Base-by-base conservation (phyloP, 2,329 filamentous ascomycete species). In the Colletotrichum nymphaeae region DNA sequence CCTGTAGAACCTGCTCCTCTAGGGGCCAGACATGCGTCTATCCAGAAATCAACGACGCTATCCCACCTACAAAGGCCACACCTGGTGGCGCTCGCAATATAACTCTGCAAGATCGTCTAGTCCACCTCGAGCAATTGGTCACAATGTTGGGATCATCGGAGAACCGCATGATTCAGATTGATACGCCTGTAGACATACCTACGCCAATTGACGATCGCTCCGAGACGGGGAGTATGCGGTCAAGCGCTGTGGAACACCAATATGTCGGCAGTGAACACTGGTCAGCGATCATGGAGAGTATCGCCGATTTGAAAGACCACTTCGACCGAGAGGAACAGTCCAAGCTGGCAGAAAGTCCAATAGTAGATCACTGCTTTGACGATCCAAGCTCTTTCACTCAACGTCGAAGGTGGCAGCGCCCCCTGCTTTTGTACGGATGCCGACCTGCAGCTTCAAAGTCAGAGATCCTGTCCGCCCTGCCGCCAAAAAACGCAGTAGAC, bases 221-320 rank as follows among this genome's bases (percentile, higher is more conserved):
- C 0, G 80, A 83, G 4, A 76, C 73, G 24, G 81, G 82, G 0
- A 84, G 77, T 57, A 78, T 85, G 67, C 78, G 75, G 0, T 63
- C 78, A 14, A 77, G 30, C 22, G 68, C 63, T 16, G 75, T 64
- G 57, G 81, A 76, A 1, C 73, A 76, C 1, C 76, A 74, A 35
- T 86, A 86, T 42, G 81, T 84, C 12, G 76, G 78, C 24, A 76
- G 80, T 26, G 78, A 77, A 8, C 84, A 86, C 67, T 86, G 84
- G 84, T 79, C 81, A 8, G 81, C 84, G 16, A 78, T 86, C 1
- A 76, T 86, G 4, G 82, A 85, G 42, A 78, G 79, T 35, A 85
- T 86, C 28, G 78, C 83, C 1, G 83, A 85, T 5, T 76, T 86
- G 3, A 84, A 79, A 63, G 78, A 83, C 2, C 79, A 83, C 12